phyloP scores from a whole-genome alignment of 345 rosid species.

The Lepidium didymum region DNA sequence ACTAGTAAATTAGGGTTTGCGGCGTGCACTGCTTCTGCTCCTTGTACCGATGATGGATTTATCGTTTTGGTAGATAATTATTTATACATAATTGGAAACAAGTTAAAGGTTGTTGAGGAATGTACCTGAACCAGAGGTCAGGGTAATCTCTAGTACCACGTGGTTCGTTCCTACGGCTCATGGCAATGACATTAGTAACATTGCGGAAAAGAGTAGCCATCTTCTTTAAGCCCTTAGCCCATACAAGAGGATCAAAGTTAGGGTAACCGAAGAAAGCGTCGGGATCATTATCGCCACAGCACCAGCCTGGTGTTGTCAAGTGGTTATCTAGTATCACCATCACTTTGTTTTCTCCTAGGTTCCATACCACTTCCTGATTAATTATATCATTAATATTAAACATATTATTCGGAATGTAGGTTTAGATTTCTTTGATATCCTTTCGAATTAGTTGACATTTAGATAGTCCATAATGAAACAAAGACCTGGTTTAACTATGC shows the following conservation, averaged over 20 bases:
- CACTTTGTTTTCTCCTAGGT: slow-evolving; percentile 51
- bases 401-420: no score
- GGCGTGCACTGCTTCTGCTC: slow-evolving; percentile 86
- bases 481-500: not conserved
- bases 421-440: not conserved
- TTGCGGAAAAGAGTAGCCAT: slow-evolving; percentile 66
- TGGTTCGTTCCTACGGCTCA: slow-evolving; percentile 85
- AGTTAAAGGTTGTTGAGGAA: no score
- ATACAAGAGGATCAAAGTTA: slow-evolving; percentile 52
- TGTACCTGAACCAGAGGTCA: slow-evolving; percentile 72
- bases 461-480: not conserved
- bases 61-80: no score
- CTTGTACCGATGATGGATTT: no score
- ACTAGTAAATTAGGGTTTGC: slow-evolving; percentile 78
- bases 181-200: slow-evolving; percentile 53
- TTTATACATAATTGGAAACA: no score
- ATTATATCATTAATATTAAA: no score
- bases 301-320: slow-evolving; percentile 86
- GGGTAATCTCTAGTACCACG: slow-evolving; percentile 63
- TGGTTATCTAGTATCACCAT: slow-evolving; percentile 87
- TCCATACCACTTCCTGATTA: slow-evolving; percentile 60
- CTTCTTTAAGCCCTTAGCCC: slow-evolving; percentile 54
- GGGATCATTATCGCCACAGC: slow-evolving; percentile 59
- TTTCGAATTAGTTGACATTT: not conserved
- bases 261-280: slow-evolving; percentile 83